Conservation (phyloP, 176 grass and related monocot species). For the Avena insularis region DNA sequence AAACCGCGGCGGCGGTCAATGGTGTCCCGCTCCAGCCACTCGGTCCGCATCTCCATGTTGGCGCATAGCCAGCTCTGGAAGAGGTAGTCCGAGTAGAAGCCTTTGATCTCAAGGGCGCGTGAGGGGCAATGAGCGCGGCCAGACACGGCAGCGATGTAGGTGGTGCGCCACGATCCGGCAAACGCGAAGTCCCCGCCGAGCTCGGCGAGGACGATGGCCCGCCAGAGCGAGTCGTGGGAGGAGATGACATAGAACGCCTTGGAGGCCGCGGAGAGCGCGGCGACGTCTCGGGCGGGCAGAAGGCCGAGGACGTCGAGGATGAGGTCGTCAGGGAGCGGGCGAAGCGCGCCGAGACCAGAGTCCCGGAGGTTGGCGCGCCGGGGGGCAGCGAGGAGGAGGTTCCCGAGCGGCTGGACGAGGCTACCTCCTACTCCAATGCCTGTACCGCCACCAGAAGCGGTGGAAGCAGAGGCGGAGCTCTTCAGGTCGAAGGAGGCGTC, state of each 20-base stretch:
- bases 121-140: slow-evolving; percentile 26
- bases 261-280: slow-evolving; percentile 56
- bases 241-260: slow-evolving; percentile 79
- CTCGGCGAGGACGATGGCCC: slow-evolving; percentile 59
- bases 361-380: slow-evolving; percentile 67
- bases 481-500: slow-evolving; percentile 68
- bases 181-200: slow-evolving; percentile 69
- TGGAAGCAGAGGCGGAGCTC: neutral
- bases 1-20: slow-evolving; percentile 70
- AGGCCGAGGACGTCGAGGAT: slow-evolving; percentile 78
- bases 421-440: neutral
- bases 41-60: slow-evolving; percentile 90
- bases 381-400: slow-evolving; percentile 60
- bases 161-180: slow-evolving; percentile 59
- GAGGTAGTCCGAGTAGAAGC: slow-evolving; percentile 94
- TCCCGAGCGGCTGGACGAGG: slow-evolving; percentile 82
- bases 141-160: slow-evolving; percentile 55
- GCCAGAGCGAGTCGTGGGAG: slow-evolving; percentile 77
- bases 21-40: slow-evolving; percentile 85
- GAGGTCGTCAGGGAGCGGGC: slow-evolving; percentile 66
- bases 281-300: slow-evolving; percentile 59
- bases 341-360: slow-evolving; percentile 62
- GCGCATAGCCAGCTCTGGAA: slow-evolving; percentile 98
- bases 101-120: slow-evolving; percentile 44
- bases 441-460: neutral